Percentiles rank a stretch among this genome's conserved stretches.
Evolutionary conservation across 2,329 filamentous ascomycete species (phyloP).

Genomic region (Plenodomus biglobosus): DNA sequence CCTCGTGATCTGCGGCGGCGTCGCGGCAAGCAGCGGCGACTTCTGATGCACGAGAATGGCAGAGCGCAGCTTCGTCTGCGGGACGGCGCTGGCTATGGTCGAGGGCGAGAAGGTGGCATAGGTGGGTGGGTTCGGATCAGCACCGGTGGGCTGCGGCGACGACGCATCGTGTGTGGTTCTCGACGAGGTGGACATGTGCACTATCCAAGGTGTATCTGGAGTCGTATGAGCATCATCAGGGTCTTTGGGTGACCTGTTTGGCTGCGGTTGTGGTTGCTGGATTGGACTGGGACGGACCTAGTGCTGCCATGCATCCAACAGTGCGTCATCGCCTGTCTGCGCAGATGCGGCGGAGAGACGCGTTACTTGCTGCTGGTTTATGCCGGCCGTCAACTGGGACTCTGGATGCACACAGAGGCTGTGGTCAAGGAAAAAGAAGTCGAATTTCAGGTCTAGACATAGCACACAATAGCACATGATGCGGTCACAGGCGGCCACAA

Average conservation of each 20-base stretch:
- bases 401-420: background rate
- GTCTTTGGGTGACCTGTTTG: background rate
- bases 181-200: constrained; percentile 46
- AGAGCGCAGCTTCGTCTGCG: constrained; percentile 74
- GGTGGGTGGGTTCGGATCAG: constrained; percentile 64
- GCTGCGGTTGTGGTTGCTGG: constrained; percentile 10
- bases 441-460: constrained; percentile 3
- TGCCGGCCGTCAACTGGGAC: background rate
- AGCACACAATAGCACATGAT: constrained; percentile 14
- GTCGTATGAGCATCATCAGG: constrained; percentile 31
- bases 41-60: constrained; percentile 97
- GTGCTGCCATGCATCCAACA: constrained; percentile 47
- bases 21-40: constrained; percentile 87
- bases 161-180: constrained; percentile 43
- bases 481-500: constrained; percentile 13
- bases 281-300: constrained; percentile 40
- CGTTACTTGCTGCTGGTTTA: constrained; percentile 9
- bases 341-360: constrained; percentile 26
- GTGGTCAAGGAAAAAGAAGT: background rate
- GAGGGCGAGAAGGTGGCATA: constrained; percentile 88
- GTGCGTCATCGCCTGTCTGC: constrained; percentile 41
- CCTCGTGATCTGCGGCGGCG: constrained; percentile 90
- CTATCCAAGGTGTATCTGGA: constrained; percentile 47
- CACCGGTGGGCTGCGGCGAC: constrained; percentile 36
- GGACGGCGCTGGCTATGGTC: constrained; percentile 68